Conservation (phyloP, 257 asterid genomes). For the Nicotiana obtusifolia region DNA sequence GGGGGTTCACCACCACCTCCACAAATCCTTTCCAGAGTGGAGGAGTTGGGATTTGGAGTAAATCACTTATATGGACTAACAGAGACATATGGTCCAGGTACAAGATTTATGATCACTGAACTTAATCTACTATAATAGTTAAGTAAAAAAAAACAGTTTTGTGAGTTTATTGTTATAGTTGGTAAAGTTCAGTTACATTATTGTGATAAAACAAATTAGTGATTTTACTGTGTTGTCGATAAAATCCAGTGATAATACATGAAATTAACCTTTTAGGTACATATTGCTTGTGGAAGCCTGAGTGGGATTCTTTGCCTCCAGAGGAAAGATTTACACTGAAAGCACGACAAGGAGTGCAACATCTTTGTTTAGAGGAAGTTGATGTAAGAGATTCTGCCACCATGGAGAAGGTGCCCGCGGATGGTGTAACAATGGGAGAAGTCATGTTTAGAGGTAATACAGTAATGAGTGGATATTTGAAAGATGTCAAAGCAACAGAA, state of each 20-base stretch:
- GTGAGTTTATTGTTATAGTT: background rate
- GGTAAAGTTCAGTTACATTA: background rate
- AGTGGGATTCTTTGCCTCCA: slow-evolving; percentile 9
- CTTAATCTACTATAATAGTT: background rate
- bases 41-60: slow-evolving; percentile 5
- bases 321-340: background rate
- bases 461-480: background rate
- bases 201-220: background rate
- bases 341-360: slow-evolving; percentile 4
- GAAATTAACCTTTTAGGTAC: background rate
- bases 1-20: slow-evolving; percentile 4
- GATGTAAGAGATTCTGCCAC: slow-evolving; percentile 2
- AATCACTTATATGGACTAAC: slow-evolving; percentile 1
- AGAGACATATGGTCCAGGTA: background rate
- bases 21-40: background rate
- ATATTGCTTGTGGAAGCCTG: slow-evolving; percentile 10
- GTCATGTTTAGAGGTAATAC: slow-evolving; percentile 5
- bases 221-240: background rate
- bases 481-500: background rate
- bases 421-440: background rate
- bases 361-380: slow-evolving; percentile 4
- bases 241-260: background rate
- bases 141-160: background rate
- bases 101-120: background rate
- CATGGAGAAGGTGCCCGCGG: background rate